Base-by-base conservation (phyloP, 306 rosid genomes). In the Vicia sativa region DNA sequence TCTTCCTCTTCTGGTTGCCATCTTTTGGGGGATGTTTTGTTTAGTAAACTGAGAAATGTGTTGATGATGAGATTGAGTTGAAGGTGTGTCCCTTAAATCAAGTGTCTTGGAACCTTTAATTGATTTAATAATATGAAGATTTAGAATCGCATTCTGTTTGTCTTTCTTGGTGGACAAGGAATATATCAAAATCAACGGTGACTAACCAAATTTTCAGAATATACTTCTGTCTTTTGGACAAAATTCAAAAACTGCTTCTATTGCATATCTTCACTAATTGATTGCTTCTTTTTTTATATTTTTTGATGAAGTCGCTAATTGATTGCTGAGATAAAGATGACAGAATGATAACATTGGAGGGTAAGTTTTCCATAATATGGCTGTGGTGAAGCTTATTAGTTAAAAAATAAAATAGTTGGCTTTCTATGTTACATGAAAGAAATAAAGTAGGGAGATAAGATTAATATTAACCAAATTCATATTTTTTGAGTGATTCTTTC, bases 1-100 rank as follows among this genome's bases (percentile, higher is more conserved):
- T 46, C 77, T 65, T 71, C 9, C 68, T 77, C 73, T 77, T 77
- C 73, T 38, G 18, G 28, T 71, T 57, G 73, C 81, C 81, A 77
- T 77, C 21, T 34, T 13, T 54, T 11, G 44, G 10, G 23, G 37
- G 60, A 23, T 14, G 42, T 7, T 54, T 25, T n/a, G 4, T 52
- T 74, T 46, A 28, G 19, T 49, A 50, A 25, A 54, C 37, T 5
- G 8, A 52, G 34, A 52, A 68, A 39, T 55, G 21, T 43, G 31
- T 29, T 59, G 31, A 21, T 46, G 28, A 48, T 59, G 44, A 66
- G 25, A 58, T 46, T 65, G 25, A 25, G 38, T 37, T 19, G 25
- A 58, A 77, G 49, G 59, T n/a, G 58, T 28, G 34, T 12, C 61
- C 15, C 4, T 65, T 72, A 10, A 62, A 61, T 61, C 38, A 13